A percentile compares a stretch with the other conserved stretches of the same genome.
Evolutionary conservation across 2,329 filamentous ascomycete species (phyloP).

Genomic region (Epichloe bromicola): DNA sequence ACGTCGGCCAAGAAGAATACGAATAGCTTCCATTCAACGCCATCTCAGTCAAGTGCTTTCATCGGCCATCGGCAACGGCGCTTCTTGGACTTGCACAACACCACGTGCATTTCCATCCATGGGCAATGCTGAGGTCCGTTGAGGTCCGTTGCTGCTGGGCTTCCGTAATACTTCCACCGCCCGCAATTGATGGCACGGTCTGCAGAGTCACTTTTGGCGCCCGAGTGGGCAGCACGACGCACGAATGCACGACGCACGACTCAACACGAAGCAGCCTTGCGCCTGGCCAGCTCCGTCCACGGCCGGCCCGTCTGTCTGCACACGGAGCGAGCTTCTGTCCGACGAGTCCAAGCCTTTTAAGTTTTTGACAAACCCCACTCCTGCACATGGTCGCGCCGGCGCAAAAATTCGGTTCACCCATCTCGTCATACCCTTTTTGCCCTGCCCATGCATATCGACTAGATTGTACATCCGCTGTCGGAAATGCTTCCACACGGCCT

Average conservation of each 20-base stretch:
- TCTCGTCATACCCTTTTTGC: constrained; percentile 18
- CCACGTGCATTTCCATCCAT: no score
- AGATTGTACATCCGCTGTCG: constrained; percentile 16
- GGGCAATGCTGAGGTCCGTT: no score
- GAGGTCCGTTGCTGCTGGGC: no score
- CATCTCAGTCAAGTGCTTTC: no score
- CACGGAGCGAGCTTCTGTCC: neutral
- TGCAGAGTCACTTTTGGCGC: neutral
- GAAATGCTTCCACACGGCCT: constrained; percentile 9
- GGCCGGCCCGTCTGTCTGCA: neutral
- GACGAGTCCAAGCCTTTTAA: constrained; percentile 9
- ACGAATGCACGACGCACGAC: neutral
- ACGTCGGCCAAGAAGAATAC: no score
- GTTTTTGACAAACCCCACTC: constrained; percentile 13
- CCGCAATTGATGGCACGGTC: no score
- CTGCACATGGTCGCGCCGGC: constrained; percentile 15
- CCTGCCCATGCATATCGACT: constrained; percentile 5
- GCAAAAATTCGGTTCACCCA: constrained; percentile 12
- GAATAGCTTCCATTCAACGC: neutral
- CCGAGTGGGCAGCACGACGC: constrained; percentile 1
- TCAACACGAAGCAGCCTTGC: neutral
- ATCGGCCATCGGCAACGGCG: neutral
- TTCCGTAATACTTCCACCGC: no score
- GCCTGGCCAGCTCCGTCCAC: neutral
- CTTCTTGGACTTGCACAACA: neutral